phyloP scores from a whole-genome alignment of 2,329 filamentous ascomycete species.

The Ciborinia camelliae region DNA sequence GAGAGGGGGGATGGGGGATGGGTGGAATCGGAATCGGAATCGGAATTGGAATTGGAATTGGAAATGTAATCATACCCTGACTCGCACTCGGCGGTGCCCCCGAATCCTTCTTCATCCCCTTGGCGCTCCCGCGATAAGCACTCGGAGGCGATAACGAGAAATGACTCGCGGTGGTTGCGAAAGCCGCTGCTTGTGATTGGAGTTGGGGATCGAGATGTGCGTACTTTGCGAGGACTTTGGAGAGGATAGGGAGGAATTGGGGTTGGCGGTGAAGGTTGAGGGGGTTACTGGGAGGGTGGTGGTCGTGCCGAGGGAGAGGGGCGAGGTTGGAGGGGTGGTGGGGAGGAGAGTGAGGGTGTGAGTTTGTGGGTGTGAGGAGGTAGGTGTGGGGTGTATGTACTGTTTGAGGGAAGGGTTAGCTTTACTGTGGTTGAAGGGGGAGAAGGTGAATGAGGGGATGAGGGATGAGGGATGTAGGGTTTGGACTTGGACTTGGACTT shows the following conservation, averaged over 20 bases:
- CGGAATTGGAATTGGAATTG: conserved; percentile 44
- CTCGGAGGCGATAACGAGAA: neutral
- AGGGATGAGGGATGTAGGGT: too few species aligned
- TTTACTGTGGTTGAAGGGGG: neutral
- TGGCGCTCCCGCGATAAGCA: neutral
- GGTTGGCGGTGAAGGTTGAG: conserved; percentile 57
- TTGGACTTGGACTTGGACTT: too few species aligned
- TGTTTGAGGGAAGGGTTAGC: conserved; percentile 33
- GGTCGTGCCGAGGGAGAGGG: conserved; percentile 58
- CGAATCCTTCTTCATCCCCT: neutral
- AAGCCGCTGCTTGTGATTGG: conserved; percentile 54
- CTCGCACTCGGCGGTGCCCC: conserved; percentile 45
- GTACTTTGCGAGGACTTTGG: conserved; percentile 53
- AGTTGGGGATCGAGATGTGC: conserved; percentile 56
- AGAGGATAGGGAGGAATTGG: conserved; percentile 56
- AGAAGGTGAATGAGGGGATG: neutral
- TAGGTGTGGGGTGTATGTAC: conserved; percentile 55
- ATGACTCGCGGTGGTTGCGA: conserved; percentile 47
- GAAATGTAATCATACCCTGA: conserved; percentile 49
- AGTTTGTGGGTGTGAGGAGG: conserved; percentile 39
- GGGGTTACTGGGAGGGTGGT: conserved; percentile 56
- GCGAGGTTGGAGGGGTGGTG: conserved; percentile 51
- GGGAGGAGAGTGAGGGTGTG: conserved; percentile 60
- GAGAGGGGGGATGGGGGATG: too few species aligned
- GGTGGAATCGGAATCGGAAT: too few species aligned